Percentiles rank a stretch among this genome's conserved stretches.
phyloP scores from a whole-genome alignment of 495 filamentous ascomycete genomes.

The Recurvomyces mirabilis region DNA sequence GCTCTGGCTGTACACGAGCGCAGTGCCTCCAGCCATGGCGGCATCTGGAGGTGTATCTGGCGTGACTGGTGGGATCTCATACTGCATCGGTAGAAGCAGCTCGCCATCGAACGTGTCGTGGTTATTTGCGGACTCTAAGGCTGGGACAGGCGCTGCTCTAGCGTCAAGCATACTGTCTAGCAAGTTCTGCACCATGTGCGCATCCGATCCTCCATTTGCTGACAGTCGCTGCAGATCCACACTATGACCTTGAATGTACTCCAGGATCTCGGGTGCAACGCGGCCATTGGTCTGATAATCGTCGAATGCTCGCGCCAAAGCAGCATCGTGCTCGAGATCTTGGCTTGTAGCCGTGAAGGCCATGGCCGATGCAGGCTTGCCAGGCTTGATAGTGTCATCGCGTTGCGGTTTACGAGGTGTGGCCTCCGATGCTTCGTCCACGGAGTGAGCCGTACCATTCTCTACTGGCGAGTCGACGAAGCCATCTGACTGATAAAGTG shows the following conservation, averaged over 20 bases:
- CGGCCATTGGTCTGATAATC: constrained; percentile 11
- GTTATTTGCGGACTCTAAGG: neutral
- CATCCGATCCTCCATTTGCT: constrained; percentile 22
- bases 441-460: neutral
- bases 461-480: neutral
- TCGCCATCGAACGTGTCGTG: neutral
- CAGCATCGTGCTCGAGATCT: neutral
- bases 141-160: no score
- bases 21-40: constrained; percentile 10
- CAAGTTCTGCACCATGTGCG: constrained; percentile 27
- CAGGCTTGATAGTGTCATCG: constrained; percentile 11
- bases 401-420: constrained; percentile 5
- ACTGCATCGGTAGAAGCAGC: constrained; percentile 1
- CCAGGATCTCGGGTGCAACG: constrained; percentile 25
- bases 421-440: constrained; percentile 1
- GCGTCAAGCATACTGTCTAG: constrained; percentile 20
- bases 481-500: no score
- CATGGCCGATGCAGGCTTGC: neutral
- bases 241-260: constrained; percentile 24
- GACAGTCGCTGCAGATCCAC: constrained; percentile 19
- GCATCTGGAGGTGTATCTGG: constrained; percentile 17
- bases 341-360: neutral
- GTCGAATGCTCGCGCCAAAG: constrained; percentile 5
- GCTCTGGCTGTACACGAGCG: constrained; percentile 12
- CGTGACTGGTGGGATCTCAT: constrained; percentile 15